These are phyloP conservation scores for Phlebiopsis gigantea DNA, from an alignment of 768 basidiomycete genomes.

Conservation along the genomic window DNA sequence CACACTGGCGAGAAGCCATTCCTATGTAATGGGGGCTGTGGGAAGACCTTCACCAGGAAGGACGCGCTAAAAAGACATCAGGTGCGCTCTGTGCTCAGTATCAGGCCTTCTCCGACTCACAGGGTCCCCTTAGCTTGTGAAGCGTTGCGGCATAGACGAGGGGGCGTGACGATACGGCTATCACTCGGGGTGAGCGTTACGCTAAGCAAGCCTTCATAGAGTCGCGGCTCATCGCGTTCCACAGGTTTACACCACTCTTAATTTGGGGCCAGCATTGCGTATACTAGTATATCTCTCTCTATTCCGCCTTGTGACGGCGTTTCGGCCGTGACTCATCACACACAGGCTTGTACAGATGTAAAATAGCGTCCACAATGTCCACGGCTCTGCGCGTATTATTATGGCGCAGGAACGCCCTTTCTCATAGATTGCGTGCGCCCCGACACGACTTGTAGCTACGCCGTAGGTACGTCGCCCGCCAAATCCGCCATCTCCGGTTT, in stretches of 20 bases:
- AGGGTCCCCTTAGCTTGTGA: conserved; percentile 48
- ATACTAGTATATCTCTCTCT: conserved; percentile 7
- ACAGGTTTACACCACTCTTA: conserved; percentile 14
- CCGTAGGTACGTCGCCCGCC: neutral
- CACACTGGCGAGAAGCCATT: conserved; percentile 85
- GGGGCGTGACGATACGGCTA: conserved; percentile 22
- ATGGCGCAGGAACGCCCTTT: neutral
- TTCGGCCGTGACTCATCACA: neutral
- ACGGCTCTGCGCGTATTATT: neutral
- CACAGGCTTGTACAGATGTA: conserved; percentile 13
- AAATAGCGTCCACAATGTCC: conserved; percentile 7
- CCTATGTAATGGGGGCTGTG: conserved; percentile 77
- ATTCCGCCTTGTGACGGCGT: conserved; percentile 3
- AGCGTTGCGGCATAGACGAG: conserved; percentile 71
- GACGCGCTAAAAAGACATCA: conserved; percentile 85
- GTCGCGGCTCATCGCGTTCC: neutral
- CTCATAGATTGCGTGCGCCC: neutral
- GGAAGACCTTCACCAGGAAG: conserved; percentile 84
- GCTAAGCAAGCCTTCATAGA: neutral
- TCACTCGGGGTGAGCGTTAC: neutral
- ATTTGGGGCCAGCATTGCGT: conserved; percentile 4
- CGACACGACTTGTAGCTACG: neutral
- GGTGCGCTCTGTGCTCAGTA: conserved; percentile 33
- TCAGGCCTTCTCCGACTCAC: conserved; percentile 6
- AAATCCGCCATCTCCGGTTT: conserved; percentile 8